phyloP scores from a whole-genome alignment of 202 grass and related monocot species.

The Brachypodium distachyon region DNA sequence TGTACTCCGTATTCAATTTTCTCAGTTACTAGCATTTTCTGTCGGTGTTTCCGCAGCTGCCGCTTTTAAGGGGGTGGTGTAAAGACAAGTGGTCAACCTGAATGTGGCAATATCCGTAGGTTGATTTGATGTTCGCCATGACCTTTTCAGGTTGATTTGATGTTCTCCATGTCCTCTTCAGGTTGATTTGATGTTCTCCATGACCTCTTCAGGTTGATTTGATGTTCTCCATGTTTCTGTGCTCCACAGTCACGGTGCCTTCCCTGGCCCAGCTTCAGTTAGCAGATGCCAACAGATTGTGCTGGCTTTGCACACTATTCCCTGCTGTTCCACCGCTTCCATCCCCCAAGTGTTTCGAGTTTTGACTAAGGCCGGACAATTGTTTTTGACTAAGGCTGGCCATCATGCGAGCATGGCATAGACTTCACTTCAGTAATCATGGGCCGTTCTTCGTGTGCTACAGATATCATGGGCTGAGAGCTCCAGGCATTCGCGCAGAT shows the following conservation, averaged over 20 bases:
- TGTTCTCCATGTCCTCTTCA: background rate
- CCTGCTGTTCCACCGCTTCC: slow-evolving; percentile 16
- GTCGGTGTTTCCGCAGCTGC: background rate
- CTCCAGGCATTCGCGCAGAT: background rate
- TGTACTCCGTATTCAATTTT: background rate
- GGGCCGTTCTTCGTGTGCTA: background rate
- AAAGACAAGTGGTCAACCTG: slow-evolving; percentile 22
- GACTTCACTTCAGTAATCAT: slow-evolving; percentile 27
- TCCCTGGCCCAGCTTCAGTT: slow-evolving; percentile 23
- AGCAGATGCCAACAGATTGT: slow-evolving; percentile 1
- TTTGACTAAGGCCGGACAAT: background rate
- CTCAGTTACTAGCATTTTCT: background rate
- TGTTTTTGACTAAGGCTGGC: background rate
- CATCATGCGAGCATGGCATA: slow-evolving; percentile 11
- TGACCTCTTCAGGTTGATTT: slow-evolving; percentile 19
- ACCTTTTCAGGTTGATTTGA: slow-evolving; percentile 33
- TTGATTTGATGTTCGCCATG: slow-evolving; percentile 25
- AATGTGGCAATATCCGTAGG: slow-evolving; percentile 12
- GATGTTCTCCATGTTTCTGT: slow-evolving; percentile 29
- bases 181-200: background rate
- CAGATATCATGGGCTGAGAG: slow-evolving; percentile 19
- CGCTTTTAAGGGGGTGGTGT: background rate
- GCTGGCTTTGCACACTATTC: slow-evolving; percentile 18
- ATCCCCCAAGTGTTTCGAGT: slow-evolving; percentile 2
- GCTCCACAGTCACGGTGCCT: slow-evolving; percentile 24